Base-by-base conservation (phyloP, 2,329 filamentous ascomycete species). In the Akanthomyces dipterigenus region DNA sequence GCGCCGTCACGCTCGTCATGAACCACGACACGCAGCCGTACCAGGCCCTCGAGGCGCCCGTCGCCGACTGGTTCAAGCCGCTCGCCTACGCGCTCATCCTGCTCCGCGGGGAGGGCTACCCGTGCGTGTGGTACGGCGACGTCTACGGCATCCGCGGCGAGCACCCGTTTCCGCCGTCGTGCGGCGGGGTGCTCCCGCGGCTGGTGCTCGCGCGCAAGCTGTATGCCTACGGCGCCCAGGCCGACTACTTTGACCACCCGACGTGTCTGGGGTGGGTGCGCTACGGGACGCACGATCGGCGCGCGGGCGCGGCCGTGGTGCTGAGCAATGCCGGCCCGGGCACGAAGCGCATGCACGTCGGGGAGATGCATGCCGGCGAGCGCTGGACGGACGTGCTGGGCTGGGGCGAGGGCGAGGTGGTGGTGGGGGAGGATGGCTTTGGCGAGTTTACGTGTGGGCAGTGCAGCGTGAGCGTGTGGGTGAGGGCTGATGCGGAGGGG, bases 41-140 rank as follows among this genome's bases (percentile, higher is more conserved):
- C 64, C 74, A 77, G 56, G 71, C 73, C 3, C 69, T 77, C 11
- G 64, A 82, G 66, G 83, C 85, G 0, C 82, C 82, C 1, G 82
- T 91, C 45, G 80, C 84, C 60, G 77, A 79, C 28, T 87, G 83
- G 74, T 89, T 91, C 76, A 90, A 90, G 71, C 82, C 87, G 0
- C 77, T 91, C 18, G 89, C 88, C 14, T 90, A 91, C 71, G 77
- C 87, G 0, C 78, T 91, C 49, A 90, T 91, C 60, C 81, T 92
- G 1, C 82, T 91, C 28, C 81, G 86, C 31, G 69, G 77, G 49
- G 75, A 82, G 22, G 87, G 87, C 24, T 83, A 85, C 63, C 88
- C 88, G 0, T 89, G 85, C 67, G 75, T 89, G 38, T 90, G 88
- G 73, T 90, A 88, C 71, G 88, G 88, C 38, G 88, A 90, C 67